Percentiles rank a stretch among this genome's conserved stretches.
Evolutionary conservation across 78 protist species (phyloP).

Genomic region (Anaeramoeba flamelloides): DNA sequence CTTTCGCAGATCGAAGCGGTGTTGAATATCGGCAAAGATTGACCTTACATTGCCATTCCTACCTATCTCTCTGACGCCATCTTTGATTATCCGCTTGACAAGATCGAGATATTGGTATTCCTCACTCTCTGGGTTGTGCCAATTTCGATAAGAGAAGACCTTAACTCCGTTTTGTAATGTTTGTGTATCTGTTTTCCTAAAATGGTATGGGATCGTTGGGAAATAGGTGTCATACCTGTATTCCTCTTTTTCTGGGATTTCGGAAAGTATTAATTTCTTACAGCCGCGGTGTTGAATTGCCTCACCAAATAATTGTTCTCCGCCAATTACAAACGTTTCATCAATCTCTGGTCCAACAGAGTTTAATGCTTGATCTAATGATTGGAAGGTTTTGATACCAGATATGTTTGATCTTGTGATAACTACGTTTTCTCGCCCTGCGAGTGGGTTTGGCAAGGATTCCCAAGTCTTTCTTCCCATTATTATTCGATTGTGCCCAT

Average conservation of each 20-base stretch:
- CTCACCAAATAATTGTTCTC: not conserved
- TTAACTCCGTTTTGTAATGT: constrained; percentile 14
- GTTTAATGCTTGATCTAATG: not conserved
- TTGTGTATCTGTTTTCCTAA: too few species aligned
- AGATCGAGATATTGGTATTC: constrained; percentile 61
- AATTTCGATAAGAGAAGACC: constrained; percentile 5
- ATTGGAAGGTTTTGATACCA: too few species aligned
- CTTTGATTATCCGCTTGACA: constrained; percentile 25
- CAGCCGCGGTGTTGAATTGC: not conserved
- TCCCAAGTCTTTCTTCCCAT: constrained; percentile 48
- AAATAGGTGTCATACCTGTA: constrained; percentile 12
- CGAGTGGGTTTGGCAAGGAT: constrained; percentile 36
- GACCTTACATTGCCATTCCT: constrained; percentile 70
- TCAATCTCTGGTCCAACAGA: not conserved
- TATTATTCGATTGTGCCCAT: constrained; percentile 20
- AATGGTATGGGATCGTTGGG: too few species aligned
- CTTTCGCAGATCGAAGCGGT: constrained; percentile 38
- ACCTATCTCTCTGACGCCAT: constrained; percentile 39
- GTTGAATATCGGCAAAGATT: constrained; percentile 39
- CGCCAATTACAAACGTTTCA: constrained; percentile 18
- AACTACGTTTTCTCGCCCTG: constrained; percentile 27
- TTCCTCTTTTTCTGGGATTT: not conserved
- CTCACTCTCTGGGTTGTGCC: constrained; percentile 5
- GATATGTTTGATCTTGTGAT: too few species aligned
- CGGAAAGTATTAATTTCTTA: constrained; percentile 1